phyloP scores from a whole-genome alignment of 768 basidiomycete genomes.

The Naganishia onofrii region DNA sequence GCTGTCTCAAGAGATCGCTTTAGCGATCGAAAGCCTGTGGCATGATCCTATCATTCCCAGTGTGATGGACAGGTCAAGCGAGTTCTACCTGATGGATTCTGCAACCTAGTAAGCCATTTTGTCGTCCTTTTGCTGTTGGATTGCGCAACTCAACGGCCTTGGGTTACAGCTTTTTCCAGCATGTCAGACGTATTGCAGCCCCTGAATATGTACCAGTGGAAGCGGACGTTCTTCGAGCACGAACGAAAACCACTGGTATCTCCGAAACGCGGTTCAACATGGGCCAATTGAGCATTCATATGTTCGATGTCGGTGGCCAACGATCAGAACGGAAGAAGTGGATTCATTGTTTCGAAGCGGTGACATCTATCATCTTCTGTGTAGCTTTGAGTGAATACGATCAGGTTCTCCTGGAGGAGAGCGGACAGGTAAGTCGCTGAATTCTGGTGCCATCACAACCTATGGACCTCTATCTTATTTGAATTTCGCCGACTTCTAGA shows the following conservation, averaged over 20 bases:
- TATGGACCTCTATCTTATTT: neutral
- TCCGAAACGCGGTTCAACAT: slow-evolving; percentile 71
- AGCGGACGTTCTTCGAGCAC: slow-evolving; percentile 80
- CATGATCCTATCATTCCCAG: slow-evolving; percentile 56
- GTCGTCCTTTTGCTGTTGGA: too few relatives aligned
- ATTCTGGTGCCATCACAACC: neutral
- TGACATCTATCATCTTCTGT: slow-evolving; percentile 75
- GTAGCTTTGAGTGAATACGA: slow-evolving; percentile 74
- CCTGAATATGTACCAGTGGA: slow-evolving; percentile 80
- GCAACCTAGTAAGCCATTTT: slow-evolving; percentile 69
- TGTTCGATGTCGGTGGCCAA: slow-evolving; percentile 79
- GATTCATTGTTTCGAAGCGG: slow-evolving; percentile 61
- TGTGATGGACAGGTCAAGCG: slow-evolving; percentile 56
- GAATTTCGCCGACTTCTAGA: slow-evolving; percentile 53
- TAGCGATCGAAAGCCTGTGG: slow-evolving; percentile 56
- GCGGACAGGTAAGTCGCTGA: slow-evolving; percentile 48
- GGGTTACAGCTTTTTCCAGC: slow-evolving; percentile 70
- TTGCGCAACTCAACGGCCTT: neutral
- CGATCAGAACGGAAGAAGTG: slow-evolving; percentile 68
- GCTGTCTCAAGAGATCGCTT: slow-evolving; percentile 52
- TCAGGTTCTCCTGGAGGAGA: slow-evolving; percentile 68
- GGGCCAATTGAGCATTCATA: slow-evolving; percentile 58
- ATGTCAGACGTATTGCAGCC: slow-evolving; percentile 77
- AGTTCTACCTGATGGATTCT: slow-evolving; percentile 94
- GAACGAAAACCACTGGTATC: slow-evolving; percentile 85